Evolutionary conservation across 164 flowering plant genomes (phyloP).

Genomic region (Berberis thunbergii): DNA sequence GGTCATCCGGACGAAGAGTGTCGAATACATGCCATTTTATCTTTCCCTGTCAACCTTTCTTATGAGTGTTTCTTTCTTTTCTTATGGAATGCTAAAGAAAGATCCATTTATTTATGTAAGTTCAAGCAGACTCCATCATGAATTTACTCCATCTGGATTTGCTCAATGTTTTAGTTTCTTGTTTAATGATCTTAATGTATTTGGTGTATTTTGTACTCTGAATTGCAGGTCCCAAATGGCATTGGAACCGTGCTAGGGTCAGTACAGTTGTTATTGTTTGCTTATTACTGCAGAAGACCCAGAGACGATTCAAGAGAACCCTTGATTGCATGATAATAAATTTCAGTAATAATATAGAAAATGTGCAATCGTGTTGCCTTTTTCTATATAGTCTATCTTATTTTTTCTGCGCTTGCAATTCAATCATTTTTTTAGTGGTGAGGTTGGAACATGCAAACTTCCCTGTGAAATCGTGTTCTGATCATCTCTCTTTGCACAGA

Average conservation of each 20-base stretch:
- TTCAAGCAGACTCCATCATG: not conserved
- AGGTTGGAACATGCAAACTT: no score
- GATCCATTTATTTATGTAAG: slow-evolving; percentile 48
- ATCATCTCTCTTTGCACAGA: no score
- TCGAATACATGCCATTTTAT: slow-evolving; percentile 57
- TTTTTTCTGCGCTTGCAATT: no score
- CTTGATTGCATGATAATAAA: slow-evolving; percentile 31
- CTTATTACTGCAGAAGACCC: slow-evolving; percentile 33
- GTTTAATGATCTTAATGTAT: not conserved
- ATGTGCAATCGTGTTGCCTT: no score
- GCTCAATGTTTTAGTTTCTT: not conserved
- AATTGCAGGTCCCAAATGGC: slow-evolving; percentile 83
- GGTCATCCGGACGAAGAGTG: slow-evolving; percentile 47
- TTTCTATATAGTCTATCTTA: no score
- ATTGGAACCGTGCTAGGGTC: slow-evolving; percentile 67
- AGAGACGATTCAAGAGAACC: slow-evolving; percentile 43
- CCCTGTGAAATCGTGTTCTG: no score
- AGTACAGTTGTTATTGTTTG: slow-evolving; percentile 52
- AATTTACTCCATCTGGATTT: not conserved
- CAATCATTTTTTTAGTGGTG: no score
- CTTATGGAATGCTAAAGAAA: slow-evolving; percentile 35
- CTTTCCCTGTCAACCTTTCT: slow-evolving; percentile 54
- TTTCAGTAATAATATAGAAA: no score
- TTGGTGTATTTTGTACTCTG: not conserved
- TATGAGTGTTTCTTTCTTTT: slow-evolving; percentile 50